Evolutionary conservation across 768 basidiomycete species (phyloP), one percentile per base, ranked within the genome.

Genomic region (Pulveroboletus sp.): DNA sequence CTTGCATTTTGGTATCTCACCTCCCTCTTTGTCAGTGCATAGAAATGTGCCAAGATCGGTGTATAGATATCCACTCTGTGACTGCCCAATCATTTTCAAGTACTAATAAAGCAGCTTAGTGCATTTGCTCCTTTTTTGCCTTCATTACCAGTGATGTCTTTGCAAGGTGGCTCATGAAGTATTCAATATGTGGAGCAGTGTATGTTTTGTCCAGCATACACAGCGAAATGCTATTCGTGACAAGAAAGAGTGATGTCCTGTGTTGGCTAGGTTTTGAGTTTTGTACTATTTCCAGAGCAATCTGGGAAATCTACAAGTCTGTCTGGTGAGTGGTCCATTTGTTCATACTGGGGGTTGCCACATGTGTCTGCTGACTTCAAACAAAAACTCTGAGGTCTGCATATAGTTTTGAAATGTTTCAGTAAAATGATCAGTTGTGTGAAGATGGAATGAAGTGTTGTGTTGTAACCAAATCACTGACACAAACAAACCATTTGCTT

Each of bases 1-100:
- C 40, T 24, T 56, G 34, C 22, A 10, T 31, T 26, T 30, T 6
- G 14, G 19, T 1, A 6, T 40, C 48, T 45, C 23, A 53, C 40
- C 43, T 50, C 12, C 3, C n/a, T n/a, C 5, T n/a, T 16, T 30
- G 31, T 11, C 51, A 92, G 90, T 83, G 85, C 55, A 78, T 87
- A 70, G 78, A 82, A 46, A 67, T 70, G 32, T 92, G 89, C 62
- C 79, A 87, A 59, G 78, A 78, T 49, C 76, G 80, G 51, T 91
- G 86, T 64, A 73, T 70, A 46, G 87, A 89, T 56, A 83, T 91
- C 26, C 90, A 93, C 63, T 72, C 79, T 19, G 78, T 89, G 37
- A 81, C 87, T 24, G 82, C 85, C 10, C 83, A 86, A 55, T 80
- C 83, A n/a, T 66, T 92, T 32, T 70, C 81, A 37, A 57, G 30